These are phyloP conservation scores for Zymoseptoria brevis DNA, from an alignment of 2,329 filamentous ascomycete genomes.

Conservation along the genomic window DNA sequence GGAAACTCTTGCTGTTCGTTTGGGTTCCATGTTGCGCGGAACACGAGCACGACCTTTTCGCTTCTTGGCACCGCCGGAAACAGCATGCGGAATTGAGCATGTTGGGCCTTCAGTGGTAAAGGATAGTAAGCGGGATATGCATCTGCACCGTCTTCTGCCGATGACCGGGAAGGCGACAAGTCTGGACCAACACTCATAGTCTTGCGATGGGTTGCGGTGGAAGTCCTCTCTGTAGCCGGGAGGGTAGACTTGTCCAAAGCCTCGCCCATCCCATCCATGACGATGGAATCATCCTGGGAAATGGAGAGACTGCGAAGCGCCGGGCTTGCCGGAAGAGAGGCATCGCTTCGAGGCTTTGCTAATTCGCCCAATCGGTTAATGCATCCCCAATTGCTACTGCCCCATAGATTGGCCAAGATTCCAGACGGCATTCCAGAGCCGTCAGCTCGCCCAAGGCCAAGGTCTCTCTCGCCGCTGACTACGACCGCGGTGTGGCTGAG, in stretches of 20 bases:
- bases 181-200: conserved; percentile 22
- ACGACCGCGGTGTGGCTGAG: conserved; percentile 80
- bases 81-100: conserved; percentile 84
- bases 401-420: conserved; percentile 90
- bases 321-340: conserved; percentile 11
- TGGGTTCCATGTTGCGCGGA: conserved; percentile 81
- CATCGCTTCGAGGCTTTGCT: conserved; percentile 26
- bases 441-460: conserved; percentile 52
- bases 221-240: conserved; percentile 1
- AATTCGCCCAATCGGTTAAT: conserved; percentile 55
- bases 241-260: conserved; percentile 6
- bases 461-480: conserved; percentile 66
- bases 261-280: conserved; percentile 25
- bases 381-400: conserved; percentile 72
- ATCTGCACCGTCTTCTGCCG: conserved; percentile 33
- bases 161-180: conserved; percentile 9
- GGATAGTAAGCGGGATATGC: conserved; percentile 72
- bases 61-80: conserved; percentile 72
- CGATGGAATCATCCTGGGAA: conserved; percentile 25
- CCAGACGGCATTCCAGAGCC: conserved; percentile 70
- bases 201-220: conserved; percentile 22
- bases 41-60: conserved; percentile 83
- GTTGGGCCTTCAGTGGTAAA: conserved; percentile 62
- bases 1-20: conserved; percentile 70
- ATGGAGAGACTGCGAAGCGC: conserved; percentile 9